phyloP scores from a whole-genome alignment of 495 filamentous ascomycete species.

The Xylaria bambusicola region DNA sequence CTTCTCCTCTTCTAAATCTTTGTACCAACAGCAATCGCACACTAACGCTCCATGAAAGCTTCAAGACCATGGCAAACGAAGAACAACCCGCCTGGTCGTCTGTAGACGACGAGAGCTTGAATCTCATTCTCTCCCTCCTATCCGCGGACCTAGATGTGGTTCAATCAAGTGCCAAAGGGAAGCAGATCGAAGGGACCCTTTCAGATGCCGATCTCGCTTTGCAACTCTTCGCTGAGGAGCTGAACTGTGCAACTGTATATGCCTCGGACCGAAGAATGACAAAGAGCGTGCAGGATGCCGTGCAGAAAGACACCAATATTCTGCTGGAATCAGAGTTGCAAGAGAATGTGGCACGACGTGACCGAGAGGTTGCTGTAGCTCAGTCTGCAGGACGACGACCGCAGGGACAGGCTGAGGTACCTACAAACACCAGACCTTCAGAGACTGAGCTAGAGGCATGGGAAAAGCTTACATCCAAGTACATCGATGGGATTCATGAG shows the following conservation, averaged over 20 bases:
- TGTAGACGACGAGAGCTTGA: conserved; percentile 18
- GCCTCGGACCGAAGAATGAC: conserved; percentile 33
- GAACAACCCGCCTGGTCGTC: conserved; percentile 3
- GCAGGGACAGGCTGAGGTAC: not conserved
- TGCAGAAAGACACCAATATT: conserved; percentile 30
- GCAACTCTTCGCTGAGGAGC: conserved; percentile 30
- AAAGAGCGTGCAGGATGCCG: conserved; percentile 34
- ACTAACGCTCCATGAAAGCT: not conserved
- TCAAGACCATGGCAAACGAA: not conserved
- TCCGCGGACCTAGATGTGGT: conserved; percentile 30
- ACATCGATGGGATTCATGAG: conserved; percentile 7
- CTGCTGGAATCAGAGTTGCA: conserved; percentile 13
- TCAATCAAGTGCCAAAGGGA: conserved; percentile 30
- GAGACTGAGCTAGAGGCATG: not conserved
- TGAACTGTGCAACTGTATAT: conserved; percentile 20
- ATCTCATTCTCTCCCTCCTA: conserved; percentile 28
- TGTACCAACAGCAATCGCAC: not conserved
- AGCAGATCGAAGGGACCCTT: conserved; percentile 27
- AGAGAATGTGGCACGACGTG: conserved; percentile 25
- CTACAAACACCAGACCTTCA: not conserved
- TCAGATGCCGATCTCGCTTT: conserved; percentile 35
- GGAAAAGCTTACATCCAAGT: conserved; percentile 14
- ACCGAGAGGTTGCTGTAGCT: conserved; percentile 20
- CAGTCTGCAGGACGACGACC: not conserved
- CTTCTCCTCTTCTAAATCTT: not conserved